Percentiles rank a stretch among this genome's conserved stretches.
These are phyloP conservation scores for Mycena pura DNA, from an alignment of 768 basidiomycete genomes.

Conservation along the genomic window DNA sequence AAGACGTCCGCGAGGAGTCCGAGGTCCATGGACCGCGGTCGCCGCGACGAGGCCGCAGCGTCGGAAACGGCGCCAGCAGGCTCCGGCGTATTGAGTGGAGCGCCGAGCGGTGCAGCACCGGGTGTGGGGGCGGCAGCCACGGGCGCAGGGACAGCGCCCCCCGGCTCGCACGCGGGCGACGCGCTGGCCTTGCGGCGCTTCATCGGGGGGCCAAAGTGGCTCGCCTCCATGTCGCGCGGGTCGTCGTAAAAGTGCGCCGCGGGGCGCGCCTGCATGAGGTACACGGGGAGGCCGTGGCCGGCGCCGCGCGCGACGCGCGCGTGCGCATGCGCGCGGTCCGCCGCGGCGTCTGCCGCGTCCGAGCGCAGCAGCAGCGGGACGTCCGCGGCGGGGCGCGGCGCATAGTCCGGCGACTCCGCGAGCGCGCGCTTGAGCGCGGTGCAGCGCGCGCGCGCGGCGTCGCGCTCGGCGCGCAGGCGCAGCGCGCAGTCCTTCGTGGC, in stretches of 20 bases:
- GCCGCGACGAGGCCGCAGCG: too few species aligned
- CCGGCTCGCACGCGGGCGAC: background rate
- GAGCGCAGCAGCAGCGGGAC: too few species aligned
- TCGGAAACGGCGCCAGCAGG: too few species aligned
- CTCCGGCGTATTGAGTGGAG: too few species aligned
- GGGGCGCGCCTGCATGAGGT: conserved; percentile 1
- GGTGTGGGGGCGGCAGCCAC: too few species aligned
- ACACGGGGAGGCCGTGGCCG: conserved; percentile 16
- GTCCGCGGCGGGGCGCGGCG: too few species aligned
- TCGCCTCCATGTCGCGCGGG: conserved; percentile 2
- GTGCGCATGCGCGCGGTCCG: conserved; percentile 7
- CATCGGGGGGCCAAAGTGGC: conserved; percentile 16
- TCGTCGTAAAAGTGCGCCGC: background rate
- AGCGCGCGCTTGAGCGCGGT: background rate
- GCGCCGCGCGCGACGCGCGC: conserved; percentile 17
- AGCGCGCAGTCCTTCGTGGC: conserved; percentile 36
- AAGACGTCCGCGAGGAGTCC: too few species aligned
- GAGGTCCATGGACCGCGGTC: too few species aligned
- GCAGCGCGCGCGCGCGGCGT: conserved; percentile 12
- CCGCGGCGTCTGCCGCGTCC: too few species aligned
- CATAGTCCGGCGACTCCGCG: background rate
- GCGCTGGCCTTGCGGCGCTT: conserved; percentile 10
- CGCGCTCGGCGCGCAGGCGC: conserved; percentile 21
- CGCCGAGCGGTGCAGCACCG: too few species aligned
- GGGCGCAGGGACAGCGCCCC: too few species aligned